Evolutionary conservation across 495 filamentous ascomycete species (phyloP), one percentile per base, ranked within the genome.

Genomic region (Halenospora varia): DNA sequence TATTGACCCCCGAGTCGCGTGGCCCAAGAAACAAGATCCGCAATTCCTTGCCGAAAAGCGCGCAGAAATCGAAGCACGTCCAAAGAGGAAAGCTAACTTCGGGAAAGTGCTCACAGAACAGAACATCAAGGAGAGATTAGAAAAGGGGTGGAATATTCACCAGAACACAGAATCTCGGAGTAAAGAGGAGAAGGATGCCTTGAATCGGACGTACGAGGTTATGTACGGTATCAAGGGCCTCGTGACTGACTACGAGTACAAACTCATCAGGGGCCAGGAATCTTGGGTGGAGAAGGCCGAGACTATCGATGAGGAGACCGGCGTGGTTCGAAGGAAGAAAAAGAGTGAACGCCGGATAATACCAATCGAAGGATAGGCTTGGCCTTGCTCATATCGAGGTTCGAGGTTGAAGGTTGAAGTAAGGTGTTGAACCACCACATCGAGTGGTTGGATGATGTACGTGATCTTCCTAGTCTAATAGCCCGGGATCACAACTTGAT

Each of bases 1-100:
- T 56, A 71, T 80, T 19, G 73, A 81, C 59, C 79, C 78, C 0
- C 71, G 72, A 2, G 58, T 71, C 2, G 71, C 72, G 47, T 77
- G 72, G 70, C 55, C 55, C 0, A 63, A 68, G 1, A 68, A 67
- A 9, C 63, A 60, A 2, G 70, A 73, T 0, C 55, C 68, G 10
- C 66, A 69, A 23, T 80, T 76, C 73, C 59, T 71, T 18, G 56
- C 51, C 2, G 52, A 62, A 19, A 81, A 81, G 49, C 64, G 66
- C 29, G 55, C 57, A 1, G 77, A 81, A 48, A 77, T 81, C 23
- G 50, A 60, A 29, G 61, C 64, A 10, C 73, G 77, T 1, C 70
- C 70, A 15, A 63, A 56, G 6, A 63, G 73, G 3, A 80, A 80
- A 55, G 65, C 60, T 10, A 71, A 70, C 45, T 75, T 66, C 0